Base-by-base conservation (phyloP, 2,329 filamentous ascomycete genomes). In the Cytospora leucostoma region DNA sequence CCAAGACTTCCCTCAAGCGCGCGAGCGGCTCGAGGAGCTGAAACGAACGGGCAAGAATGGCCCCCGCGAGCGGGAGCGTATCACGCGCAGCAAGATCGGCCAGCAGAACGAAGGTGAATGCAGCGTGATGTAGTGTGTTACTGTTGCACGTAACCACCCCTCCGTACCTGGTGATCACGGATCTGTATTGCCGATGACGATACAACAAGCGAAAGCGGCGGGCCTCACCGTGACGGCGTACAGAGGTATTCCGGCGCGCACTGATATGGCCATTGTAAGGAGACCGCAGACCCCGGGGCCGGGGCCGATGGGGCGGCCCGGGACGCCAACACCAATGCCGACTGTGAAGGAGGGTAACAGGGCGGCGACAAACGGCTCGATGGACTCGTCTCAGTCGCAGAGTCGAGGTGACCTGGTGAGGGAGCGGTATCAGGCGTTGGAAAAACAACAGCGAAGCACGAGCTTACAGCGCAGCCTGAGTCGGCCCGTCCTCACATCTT, bases 1-100 rank as follows among this genome's bases (percentile, higher is more conserved):
- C 64, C 94, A 98, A 79, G 92, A 96, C 72, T 97, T 96, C 73
- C 90, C 91, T 52, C 97, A 97, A 76, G 95, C 95, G 15, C 88
- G 94, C 63, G 93, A 97, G 72, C 86, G 94, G 55, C 84, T 99
- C 6, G 94, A 98, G 73, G 95, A 98, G 69, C 83, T 99, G 61
- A 96, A 96, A 78, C 86, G 87, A 66, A 87, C 88, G 2, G 92
- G 92, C 32, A 88, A 87, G 51, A 90, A 88, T 47, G 82, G 78
- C 56, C 87, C 90, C 66, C 92, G 91, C 72, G 87, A 88, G 61
- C 84, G 91, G 61, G 91, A 93, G 71, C 87, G 89, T 62, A 86
- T 97, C 66, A 93, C 90, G 10, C 85, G 94, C 63, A 94, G 89
- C 68, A 91, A 92, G 67, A 87, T 91, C 61, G 89, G 89, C 71